Conservation (phyloP, 2,329 filamentous ascomycete species). For the Fusarium sp. region DNA sequence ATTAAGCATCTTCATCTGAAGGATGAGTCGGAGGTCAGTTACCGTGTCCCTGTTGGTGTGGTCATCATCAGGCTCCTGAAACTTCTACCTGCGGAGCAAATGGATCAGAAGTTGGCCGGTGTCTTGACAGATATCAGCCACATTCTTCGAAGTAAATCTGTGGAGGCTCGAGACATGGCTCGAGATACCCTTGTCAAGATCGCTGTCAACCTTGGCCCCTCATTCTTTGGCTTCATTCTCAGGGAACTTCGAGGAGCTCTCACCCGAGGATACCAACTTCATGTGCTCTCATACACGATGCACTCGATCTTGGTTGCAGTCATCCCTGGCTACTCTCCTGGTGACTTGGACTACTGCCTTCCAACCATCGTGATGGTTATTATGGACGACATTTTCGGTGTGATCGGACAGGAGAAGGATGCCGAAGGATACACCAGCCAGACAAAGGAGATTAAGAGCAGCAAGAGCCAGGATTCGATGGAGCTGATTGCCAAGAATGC, state of each 20-base stretch:
- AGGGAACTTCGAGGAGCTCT: slow-evolving; percentile 89
- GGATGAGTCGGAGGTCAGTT: slow-evolving; percentile 92
- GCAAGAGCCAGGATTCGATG: slow-evolving; percentile 98
- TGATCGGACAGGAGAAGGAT: slow-evolving; percentile 94
- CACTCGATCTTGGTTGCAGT: slow-evolving; percentile 88
- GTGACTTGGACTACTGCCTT: slow-evolving; percentile 91
- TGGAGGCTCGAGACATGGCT: slow-evolving; percentile 91
- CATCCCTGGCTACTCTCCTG: slow-evolving; percentile 78
- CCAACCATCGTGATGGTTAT: slow-evolving; percentile 82
- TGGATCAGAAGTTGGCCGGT: slow-evolving; percentile 80
- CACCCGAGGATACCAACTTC: slow-evolving; percentile 88
- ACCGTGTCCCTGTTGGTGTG: slow-evolving; percentile 89
- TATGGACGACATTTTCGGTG: slow-evolving; percentile 98
- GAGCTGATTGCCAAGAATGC: slow-evolving; percentile 88
- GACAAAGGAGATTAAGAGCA: slow-evolving; percentile 98
- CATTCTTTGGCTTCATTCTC: slow-evolving; percentile 91
- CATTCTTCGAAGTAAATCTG: slow-evolving; percentile 88
- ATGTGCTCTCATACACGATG: slow-evolving; percentile 94
- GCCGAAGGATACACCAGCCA: slow-evolving; percentile 94
- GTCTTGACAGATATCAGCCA: slow-evolving; percentile 93
- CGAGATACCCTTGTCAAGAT: slow-evolving; percentile 90
- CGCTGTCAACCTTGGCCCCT: slow-evolving; percentile 80
- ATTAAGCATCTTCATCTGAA: slow-evolving; percentile 92
- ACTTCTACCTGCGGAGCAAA: slow-evolving; percentile 78
- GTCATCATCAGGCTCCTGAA: slow-evolving; percentile 89